phyloP scores from a whole-genome alignment of 1,284 basidiomycete genomes.

The Exobasidium rhododendri region DNA sequence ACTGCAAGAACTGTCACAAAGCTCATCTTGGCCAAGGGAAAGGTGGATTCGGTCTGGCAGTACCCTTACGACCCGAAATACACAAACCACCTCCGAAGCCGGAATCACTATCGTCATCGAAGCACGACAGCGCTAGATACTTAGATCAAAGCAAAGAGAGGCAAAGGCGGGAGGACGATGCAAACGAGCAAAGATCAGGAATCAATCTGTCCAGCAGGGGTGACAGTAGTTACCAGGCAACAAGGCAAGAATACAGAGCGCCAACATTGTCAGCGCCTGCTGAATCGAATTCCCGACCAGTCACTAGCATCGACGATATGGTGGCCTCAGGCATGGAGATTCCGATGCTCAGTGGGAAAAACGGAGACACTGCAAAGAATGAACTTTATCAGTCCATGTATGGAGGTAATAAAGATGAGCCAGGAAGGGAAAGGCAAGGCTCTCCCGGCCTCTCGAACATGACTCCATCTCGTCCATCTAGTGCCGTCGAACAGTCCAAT shows the following conservation, averaged over 20 bases:
- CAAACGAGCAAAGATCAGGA: constrained; percentile 13
- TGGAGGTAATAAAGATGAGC: neutral
- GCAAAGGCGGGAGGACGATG: constrained; percentile 17
- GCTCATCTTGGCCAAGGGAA: constrained; percentile 51
- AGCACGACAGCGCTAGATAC: neutral
- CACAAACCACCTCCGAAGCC: constrained; percentile 16
- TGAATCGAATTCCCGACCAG: constrained; percentile 16
- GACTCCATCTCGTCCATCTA: neutral
- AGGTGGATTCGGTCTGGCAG: constrained; percentile 49
- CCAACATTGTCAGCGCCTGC: constrained; percentile 1
- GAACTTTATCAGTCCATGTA: neutral
- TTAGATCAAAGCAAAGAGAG: constrained; percentile 1
- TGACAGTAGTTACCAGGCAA: constrained; percentile 9
- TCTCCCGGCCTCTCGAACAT: neutral
- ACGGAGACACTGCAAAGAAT: neutral
- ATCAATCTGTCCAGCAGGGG: constrained; percentile 21
- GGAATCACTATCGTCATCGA: neutral
- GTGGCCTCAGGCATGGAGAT: constrained; percentile 3
- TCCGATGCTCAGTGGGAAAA: neutral
- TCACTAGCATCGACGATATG: constrained; percentile 1
- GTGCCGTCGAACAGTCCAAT: neutral
- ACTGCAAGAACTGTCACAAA: constrained; percentile 52
- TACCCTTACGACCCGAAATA: constrained; percentile 32
- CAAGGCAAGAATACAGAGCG: neutral
- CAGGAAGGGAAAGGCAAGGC: neutral